phyloP scores from a whole-genome alignment of 2,329 filamentous ascomycete genomes.

The Cladophialophora bantiana region DNA sequence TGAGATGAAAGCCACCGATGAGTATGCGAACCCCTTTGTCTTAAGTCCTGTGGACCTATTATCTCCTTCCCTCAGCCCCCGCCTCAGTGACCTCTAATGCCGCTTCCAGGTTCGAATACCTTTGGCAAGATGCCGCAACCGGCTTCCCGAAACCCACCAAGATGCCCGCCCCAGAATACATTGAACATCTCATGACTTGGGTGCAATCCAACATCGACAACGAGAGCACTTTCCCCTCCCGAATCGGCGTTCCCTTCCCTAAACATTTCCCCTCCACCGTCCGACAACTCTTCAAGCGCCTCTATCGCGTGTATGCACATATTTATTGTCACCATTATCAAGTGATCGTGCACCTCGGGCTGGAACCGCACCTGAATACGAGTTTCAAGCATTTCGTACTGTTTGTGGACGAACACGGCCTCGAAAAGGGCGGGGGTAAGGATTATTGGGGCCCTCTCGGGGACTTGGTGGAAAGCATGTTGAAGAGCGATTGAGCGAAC shows the following conservation, averaged over 20 bases:
- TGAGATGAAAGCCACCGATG: slow-evolving; percentile 99
- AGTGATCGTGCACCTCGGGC: slow-evolving; percentile 89
- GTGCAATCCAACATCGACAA: slow-evolving; percentile 96
- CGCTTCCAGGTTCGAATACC: slow-evolving; percentile 84
- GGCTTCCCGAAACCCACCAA: slow-evolving; percentile 91
- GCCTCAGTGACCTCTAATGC: slow-evolving; percentile 13
- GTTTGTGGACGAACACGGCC: slow-evolving; percentile 94
- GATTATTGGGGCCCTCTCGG: slow-evolving; percentile 97
- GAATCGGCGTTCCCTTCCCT: slow-evolving; percentile 92
- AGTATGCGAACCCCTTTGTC: slow-evolving; percentile 63
- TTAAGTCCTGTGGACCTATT: too few relatives aligned
- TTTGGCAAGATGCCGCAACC: slow-evolving; percentile 95
- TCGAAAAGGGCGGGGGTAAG: slow-evolving; percentile 78
- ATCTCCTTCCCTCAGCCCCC: slow-evolving; percentile 18
- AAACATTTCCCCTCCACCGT: slow-evolving; percentile 88
- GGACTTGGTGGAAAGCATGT: slow-evolving; percentile 96
- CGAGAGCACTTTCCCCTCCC: slow-evolving; percentile 90
- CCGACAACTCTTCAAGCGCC: slow-evolving; percentile 96
- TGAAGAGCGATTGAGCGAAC: slow-evolving; percentile 77
- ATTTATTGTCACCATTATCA: slow-evolving; percentile 99
- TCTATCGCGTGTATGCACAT: slow-evolving; percentile 98
- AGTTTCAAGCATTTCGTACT: slow-evolving; percentile 99
- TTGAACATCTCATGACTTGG: slow-evolving; percentile 97
- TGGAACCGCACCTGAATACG: slow-evolving; percentile 97
- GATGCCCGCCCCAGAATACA: slow-evolving; percentile 96